Evolutionary conservation across 768 basidiomycete genomes (phyloP), one percentile per base, ranked within the genome.

Genomic region (Mycena capillaripes): DNA sequence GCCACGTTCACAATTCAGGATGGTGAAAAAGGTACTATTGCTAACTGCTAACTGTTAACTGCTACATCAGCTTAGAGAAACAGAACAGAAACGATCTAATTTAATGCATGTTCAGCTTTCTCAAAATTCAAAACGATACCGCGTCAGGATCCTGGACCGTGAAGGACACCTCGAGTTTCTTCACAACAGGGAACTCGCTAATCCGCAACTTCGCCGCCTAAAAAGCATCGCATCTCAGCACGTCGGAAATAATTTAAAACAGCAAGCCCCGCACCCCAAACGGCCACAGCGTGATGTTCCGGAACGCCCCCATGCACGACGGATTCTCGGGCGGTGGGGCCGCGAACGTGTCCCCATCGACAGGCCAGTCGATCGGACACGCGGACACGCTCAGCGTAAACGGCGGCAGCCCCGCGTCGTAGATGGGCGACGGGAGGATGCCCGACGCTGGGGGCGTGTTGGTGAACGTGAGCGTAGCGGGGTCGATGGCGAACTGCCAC

Each of bases 401-500:
- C 23, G 87, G 85, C 12, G 87, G 86, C 66, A 83, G 80, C 11
- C 87, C 86, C 10, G 86, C 81, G 76, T 89, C 88, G 75, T 86
- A 89, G 16, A 87, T 78, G 0, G 86, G 87, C 17, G 86, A 85
- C 6, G 87, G 86, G 25, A 87, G 80, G 21, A 74, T 76, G 32
- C 80, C 82, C 9, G 81, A 81, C 25, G 80, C 57, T 3, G 83
- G 81, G 4, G 81, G 79, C 17, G 76, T 78, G 48, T 81, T 80
- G 62, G 76, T 75, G 78, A 87, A 88, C 57, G 80, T 80, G 32
- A 86, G 73, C 5, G 85, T 85, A 3, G 81, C 76, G 1, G 87
- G 87, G 77, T 90, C 88, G 71, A 89, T 89, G 29, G 89, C 89
- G 75, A 85, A 88, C 73, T 88, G 85, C 89, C 89, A 90, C 6